A percentile compares a stretch with the other conserved stretches of the same genome.
Evolutionary conservation across 2,329 filamentous ascomycete genomes (phyloP).

Genomic region (Davidsoniella neocaledoniae): DNA sequence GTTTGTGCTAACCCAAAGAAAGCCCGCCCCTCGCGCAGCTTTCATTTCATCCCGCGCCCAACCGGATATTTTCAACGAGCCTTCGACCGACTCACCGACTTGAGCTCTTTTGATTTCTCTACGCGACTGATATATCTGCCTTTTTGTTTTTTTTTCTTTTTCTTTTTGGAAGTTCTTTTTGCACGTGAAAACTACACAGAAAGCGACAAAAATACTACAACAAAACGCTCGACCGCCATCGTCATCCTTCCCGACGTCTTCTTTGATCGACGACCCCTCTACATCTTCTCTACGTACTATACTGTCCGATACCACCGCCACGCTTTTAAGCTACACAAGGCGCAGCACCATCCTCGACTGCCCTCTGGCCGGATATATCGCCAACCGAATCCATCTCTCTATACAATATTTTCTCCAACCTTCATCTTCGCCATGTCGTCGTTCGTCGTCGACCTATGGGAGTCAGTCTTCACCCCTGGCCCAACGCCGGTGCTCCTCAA

Average conservation of each 20-base stretch:
- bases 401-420: background rate
- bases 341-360: background rate
- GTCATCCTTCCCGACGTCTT: background rate
- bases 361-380: no score
- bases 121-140: background rate
- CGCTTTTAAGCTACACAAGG: background rate
- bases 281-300: background rate
- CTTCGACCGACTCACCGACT: no score
- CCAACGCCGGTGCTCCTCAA: conserved; percentile 74
- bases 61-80: no score
- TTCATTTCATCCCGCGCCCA: no score
- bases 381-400: background rate
- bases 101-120: no score
- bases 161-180: background rate
- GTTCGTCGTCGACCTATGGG: conserved; percentile 65
- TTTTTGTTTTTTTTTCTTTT: background rate
- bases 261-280: no score
- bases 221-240: background rate
- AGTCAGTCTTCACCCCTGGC: conserved; percentile 84
- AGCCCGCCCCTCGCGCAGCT: no score
- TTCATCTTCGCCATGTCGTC: conserved; percentile 32
- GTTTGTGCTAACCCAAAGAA: no score
- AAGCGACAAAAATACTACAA: no score
- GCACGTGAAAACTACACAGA: background rate
- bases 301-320: background rate